Percentiles rank a stretch among this genome's conserved stretches.
Evolutionary conservation across 176 grass and related monocot species (phyloP).

Genomic region (Tillandsia fasciculata): DNA sequence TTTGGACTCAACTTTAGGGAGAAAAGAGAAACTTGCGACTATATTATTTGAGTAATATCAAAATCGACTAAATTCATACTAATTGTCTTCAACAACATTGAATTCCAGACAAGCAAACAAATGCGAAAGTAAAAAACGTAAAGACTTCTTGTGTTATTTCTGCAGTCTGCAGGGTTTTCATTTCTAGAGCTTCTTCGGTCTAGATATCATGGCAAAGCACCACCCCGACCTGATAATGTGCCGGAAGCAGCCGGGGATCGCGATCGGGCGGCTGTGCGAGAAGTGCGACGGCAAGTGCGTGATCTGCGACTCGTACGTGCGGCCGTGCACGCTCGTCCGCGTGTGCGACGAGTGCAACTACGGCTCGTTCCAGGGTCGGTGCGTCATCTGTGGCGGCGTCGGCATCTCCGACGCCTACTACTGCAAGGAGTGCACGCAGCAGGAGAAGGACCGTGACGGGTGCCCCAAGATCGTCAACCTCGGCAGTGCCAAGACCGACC

Average conservation of each 20-base stretch:
- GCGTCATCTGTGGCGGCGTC: conserved; percentile 67
- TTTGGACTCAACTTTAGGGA: too few relatives aligned
- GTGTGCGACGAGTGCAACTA: conserved; percentile 88
- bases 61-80: too few relatives aligned
- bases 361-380: conserved; percentile 78
- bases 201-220: conserved; percentile 52
- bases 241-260: conserved; percentile 74
- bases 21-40: too few relatives aligned
- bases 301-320: conserved; percentile 66
- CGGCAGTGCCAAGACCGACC: conserved; percentile 76
- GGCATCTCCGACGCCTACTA: conserved; percentile 86
- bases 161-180: background rate
- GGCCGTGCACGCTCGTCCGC: conserved; percentile 60
- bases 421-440: conserved; percentile 83
- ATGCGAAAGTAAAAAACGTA: too few relatives aligned
- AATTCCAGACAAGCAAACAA: too few relatives aligned
- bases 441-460: conserved; percentile 71
- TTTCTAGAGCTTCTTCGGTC: background rate
- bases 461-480: conserved; percentile 86
- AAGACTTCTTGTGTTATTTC: too few relatives aligned
- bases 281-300: conserved; percentile 80
- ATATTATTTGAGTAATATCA: too few relatives aligned
- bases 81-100: too few relatives aligned
- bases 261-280: conserved; percentile 64
- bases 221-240: conserved; percentile 90